Base-by-base conservation (phyloP, 2,329 filamentous ascomycete genomes). In the Penicillium olsonii region DNA sequence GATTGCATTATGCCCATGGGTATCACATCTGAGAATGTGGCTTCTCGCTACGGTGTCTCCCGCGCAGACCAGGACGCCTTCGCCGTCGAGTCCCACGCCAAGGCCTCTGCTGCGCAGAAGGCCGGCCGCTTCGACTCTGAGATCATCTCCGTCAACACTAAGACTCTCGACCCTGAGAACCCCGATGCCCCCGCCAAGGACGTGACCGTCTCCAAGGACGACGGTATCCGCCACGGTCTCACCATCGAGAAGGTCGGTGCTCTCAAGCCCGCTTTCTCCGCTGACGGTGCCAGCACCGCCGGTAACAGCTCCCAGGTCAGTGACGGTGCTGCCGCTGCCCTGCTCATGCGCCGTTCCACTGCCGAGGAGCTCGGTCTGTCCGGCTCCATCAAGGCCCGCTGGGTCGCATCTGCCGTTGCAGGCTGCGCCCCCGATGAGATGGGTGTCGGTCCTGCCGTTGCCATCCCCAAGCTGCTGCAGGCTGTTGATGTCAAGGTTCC, bases 1-100 rank as follows among this genome's bases (percentile, higher is more conserved):
- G 92, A 96, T 68, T 96, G 92, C 68, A 84, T 96, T 67, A 95
- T 96, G 92, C 84, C 86, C 60, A 96, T 96, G 92, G 92, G 92
- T 0, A 73, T 92, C 50, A 96, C 92, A 11, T 86, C 84, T 5
- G 92, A 96, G 77, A 96, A 95, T 62, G 90, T 96, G 0, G 90
- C 92, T 0, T 74, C 78, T 60, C 76, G 91, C 39, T 95, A 95
- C 66, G 82, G 82, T 9, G 83, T 96, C 19, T 80, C 74, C 4
- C 76, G 92, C 19, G 79, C 76, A 2, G 90, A 95, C 54, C 91
- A 96, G 74, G 92, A 96, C 65, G 85, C 79, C 1, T 90, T 96
- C 59, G 90, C 92, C 0, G 86, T 84, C 3, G 76, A 83, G 58
- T 88, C 84, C 17, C 92, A 96, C 68, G 74, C 74, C 42, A 84